These are phyloP conservation scores for Penicillium glabrum DNA, from an alignment of 2,329 filamentous ascomycete genomes.

Conservation along the genomic window DNA sequence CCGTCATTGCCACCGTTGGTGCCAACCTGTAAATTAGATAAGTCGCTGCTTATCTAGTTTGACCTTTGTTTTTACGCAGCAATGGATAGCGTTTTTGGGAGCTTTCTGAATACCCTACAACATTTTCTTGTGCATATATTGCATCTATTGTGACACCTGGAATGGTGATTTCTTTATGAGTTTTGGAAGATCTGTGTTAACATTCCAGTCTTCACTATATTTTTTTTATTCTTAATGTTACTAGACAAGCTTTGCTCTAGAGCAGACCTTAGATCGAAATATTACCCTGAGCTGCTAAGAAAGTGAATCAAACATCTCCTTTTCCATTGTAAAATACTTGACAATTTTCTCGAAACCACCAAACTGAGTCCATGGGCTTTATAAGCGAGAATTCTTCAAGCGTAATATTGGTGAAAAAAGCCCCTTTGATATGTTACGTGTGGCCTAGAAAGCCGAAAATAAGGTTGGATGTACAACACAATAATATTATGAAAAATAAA, in stretches of 20 bases:
- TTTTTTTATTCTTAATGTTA: neutral
- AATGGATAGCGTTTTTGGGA: slow-evolving; percentile 20
- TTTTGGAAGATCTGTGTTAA: neutral
- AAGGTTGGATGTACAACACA: no score
- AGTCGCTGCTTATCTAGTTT: slow-evolving; percentile 4
- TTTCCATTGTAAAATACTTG: neutral
- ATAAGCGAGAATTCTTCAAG: no score
- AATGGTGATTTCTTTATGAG: slow-evolving; percentile 16
- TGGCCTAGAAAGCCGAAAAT: no score
- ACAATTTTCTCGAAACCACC: no score
- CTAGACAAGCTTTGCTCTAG: neutral
- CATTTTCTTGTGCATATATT: slow-evolving; percentile 15
- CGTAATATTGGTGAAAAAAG: no score
- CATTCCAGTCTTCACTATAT: slow-evolving; percentile 1
- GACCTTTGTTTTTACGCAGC: slow-evolving; percentile 18
- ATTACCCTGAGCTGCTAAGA: neutral
- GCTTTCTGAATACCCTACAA: slow-evolving; percentile 14
- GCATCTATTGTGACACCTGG: slow-evolving; percentile 6
- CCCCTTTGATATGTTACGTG: no score
- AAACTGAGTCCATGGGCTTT: no score
- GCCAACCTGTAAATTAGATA: slow-evolving; percentile 25
- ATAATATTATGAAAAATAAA: no score
- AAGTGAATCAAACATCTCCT: neutral
- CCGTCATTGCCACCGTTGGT: slow-evolving; percentile 27
- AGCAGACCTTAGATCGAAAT: neutral